Percentiles rank a stretch among this genome's conserved stretches.
Conservation (phyloP, 192 early-diverging fungal species). For the Rhizophagus prolifer region DNA sequence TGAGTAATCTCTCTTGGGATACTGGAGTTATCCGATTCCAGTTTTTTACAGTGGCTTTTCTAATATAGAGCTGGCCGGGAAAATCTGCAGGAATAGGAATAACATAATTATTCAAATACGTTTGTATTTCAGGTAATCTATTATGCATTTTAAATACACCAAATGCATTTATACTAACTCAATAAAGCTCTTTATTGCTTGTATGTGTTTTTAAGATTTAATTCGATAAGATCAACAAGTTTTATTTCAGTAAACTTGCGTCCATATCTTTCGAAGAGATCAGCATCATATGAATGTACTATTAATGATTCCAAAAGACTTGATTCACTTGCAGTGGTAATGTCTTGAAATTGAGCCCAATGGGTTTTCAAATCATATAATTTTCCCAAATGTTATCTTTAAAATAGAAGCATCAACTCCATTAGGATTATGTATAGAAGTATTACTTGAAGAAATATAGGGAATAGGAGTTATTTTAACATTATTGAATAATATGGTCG, state of each 20-base stretch:
- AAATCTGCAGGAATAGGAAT: too few relatives aligned
- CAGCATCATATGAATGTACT: too few relatives aligned
- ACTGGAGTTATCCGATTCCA: too few relatives aligned
- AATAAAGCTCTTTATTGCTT: neutral
- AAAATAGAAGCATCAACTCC: neutral
- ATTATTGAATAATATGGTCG: neutral
- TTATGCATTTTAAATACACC: neutral
- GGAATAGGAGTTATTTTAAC: neutral
- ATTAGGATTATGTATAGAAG: neutral
- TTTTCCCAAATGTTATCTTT: neutral
- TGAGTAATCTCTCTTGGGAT: neutral
- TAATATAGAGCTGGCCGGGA: too few relatives aligned
- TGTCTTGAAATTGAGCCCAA: too few relatives aligned
- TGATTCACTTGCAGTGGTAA: too few relatives aligned
- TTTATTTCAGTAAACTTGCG: neutral
- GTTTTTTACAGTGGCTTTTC: too few relatives aligned
- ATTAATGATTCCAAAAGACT: too few relatives aligned
- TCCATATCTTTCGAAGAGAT: too few relatives aligned
- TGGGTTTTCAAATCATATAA: constrained; percentile 10
- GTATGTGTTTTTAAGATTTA: neutral
- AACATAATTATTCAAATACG: too few relatives aligned
- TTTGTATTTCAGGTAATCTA: constrained; percentile 11
- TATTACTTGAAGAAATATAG: neutral
- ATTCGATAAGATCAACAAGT: too few relatives aligned
- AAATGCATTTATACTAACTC: neutral